Evolutionary conservation across 495 filamentous ascomycete genomes (phyloP).

Genomic region (Lasiosphaeriaceae sp.): DNA sequence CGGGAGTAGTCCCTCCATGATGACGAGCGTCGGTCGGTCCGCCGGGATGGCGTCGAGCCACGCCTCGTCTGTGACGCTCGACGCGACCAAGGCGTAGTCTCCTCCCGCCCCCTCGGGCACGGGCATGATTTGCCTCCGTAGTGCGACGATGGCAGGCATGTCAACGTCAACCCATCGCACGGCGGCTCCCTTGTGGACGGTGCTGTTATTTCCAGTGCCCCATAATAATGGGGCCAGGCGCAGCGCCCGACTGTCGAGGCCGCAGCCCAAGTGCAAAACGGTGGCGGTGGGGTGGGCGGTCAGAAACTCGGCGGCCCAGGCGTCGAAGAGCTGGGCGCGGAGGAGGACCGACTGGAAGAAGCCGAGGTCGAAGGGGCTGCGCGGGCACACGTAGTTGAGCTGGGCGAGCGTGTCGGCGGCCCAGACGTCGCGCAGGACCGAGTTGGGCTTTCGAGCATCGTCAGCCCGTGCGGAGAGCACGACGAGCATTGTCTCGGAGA

Average conservation of each 20-base stretch:
- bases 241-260: slow-evolving; percentile 21
- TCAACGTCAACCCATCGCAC: slow-evolving; percentile 21
- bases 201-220: background rate
- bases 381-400: slow-evolving; percentile 13
- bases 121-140: slow-evolving; percentile 11
- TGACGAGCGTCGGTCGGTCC: slow-evolving; percentile 18
- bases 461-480: background rate
- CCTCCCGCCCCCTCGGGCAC: background rate
- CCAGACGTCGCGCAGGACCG: slow-evolving; percentile 18
- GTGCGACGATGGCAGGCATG: slow-evolving; percentile 16
- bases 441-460: slow-evolving; percentile 1
- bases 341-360: background rate
- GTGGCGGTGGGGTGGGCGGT: slow-evolving; percentile 14
- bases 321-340: slow-evolving; percentile 12
- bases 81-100: slow-evolving; percentile 14
- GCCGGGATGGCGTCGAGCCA: slow-evolving; percentile 17
- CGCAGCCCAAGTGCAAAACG: slow-evolving; percentile 26
- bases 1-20: slow-evolving; percentile 20
- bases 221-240: slow-evolving; percentile 3
- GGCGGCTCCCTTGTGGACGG: no score
- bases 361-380: slow-evolving; percentile 12
- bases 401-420: slow-evolving; percentile 13
- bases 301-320: slow-evolving; percentile 20
- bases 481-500: background rate
- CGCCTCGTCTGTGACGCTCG: slow-evolving; percentile 8